These are phyloP conservation scores for Selenicereus undatus DNA, from an alignment of 148 eudicot species.

Conservation along the genomic window DNA sequence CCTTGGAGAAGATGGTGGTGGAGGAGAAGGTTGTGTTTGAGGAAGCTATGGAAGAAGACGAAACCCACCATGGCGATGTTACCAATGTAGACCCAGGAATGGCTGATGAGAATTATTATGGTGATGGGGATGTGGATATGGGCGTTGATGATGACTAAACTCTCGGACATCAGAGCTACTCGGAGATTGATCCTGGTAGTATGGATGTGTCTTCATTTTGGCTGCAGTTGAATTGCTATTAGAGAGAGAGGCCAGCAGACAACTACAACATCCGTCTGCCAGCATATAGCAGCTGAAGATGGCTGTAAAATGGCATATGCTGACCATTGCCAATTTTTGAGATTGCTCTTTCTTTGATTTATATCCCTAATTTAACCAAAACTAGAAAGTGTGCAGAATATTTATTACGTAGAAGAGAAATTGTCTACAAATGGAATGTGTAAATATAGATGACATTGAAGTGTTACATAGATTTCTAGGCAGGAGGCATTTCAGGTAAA, in stretches of 20 bases:
- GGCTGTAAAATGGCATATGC: too few species aligned
- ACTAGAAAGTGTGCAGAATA: neutral
- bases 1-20: slow-evolving; percentile 45
- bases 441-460: too few species aligned
- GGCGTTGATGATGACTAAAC: slow-evolving; percentile 57
- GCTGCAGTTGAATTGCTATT: neutral
- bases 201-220: neutral
- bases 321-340: neutral
- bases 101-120: slow-evolving; percentile 28
- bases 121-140: slow-evolving; percentile 41
- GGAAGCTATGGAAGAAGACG: slow-evolving; percentile 31
- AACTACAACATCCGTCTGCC: neutral
- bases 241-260: neutral
- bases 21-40: slow-evolving; percentile 10
- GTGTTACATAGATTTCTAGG: too few species aligned
- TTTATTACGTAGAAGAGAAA: neutral
- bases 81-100: slow-evolving; percentile 30
- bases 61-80: slow-evolving; percentile 28
- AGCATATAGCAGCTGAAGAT: too few species aligned
- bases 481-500: too few species aligned
- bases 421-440: neutral
- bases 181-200: neutral
- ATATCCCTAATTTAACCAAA: neutral
- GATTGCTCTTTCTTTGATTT: neutral
- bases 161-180: neutral